phyloP scores from a whole-genome alignment of 2,329 filamentous ascomycete species.

The Hymenoscyphus fraxineus region DNA sequence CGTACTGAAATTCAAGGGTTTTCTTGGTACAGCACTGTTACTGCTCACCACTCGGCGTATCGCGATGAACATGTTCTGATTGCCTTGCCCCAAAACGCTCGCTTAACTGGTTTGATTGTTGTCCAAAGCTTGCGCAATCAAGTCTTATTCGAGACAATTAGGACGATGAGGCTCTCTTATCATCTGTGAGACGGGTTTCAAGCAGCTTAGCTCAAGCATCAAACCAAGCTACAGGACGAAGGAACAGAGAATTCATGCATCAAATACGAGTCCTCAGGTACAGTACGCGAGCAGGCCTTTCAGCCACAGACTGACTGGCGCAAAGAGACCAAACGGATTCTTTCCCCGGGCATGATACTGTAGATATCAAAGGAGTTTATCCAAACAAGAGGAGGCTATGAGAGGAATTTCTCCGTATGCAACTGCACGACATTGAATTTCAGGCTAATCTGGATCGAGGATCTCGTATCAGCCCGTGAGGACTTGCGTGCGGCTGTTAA shows the following conservation, averaged over 20 bases:
- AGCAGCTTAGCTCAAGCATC: conserved; percentile 7
- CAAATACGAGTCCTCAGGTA: conserved; percentile 7
- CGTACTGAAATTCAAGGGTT: too few relatives aligned
- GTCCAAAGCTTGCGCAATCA: too few relatives aligned
- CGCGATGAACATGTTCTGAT: too few relatives aligned
- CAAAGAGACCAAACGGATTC: neutral
- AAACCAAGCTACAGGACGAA: neutral
- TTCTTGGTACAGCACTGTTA: too few relatives aligned
- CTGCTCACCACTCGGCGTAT: too few relatives aligned
- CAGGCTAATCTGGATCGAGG: conserved; percentile 15
- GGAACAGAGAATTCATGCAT: neutral
- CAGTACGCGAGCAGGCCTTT: conserved; percentile 9
- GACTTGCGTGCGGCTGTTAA: neutral
- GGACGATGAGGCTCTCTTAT: too few relatives aligned
- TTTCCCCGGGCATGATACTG: neutral
- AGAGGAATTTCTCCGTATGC: conserved; percentile 13
- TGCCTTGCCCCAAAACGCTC: too few relatives aligned
- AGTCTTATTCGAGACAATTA: too few relatives aligned
- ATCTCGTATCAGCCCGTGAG: neutral
- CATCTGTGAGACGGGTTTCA: neutral
- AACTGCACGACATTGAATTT: conserved; percentile 15
- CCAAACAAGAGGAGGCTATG: neutral
- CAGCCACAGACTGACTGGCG: neutral
- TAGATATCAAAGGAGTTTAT: neutral
- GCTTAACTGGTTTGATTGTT: too few relatives aligned